A percentile compares a stretch with the other conserved stretches of the same genome.
These are phyloP conservation scores for Flaveria floridana DNA, from an alignment of 140 eudicot genomes.

Conservation along the genomic window DNA sequence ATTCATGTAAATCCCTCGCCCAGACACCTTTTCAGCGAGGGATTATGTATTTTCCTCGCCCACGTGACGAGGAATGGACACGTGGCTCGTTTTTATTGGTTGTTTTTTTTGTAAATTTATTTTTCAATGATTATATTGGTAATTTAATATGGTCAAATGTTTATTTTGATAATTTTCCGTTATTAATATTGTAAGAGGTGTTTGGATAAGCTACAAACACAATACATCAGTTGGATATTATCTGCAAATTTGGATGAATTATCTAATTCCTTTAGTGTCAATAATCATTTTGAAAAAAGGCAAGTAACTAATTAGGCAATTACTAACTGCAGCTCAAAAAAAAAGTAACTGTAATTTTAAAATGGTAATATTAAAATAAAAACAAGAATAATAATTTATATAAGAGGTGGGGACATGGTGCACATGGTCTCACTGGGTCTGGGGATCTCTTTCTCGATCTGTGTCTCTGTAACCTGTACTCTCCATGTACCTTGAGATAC, in stretches of 20 bases:
- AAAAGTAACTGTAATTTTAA: no score
- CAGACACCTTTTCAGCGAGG: no score
- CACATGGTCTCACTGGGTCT: constrained; percentile 32
- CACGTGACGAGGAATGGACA: no score
- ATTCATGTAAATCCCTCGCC: no score
- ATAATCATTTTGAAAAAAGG: background rate
- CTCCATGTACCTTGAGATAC: constrained; percentile 32
- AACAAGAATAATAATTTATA: background rate
- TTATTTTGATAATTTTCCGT: no score
- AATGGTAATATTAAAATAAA: no score
- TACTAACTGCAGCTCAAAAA: no score
- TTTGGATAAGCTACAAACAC: background rate
- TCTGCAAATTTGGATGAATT: background rate
- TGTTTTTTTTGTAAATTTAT: no score
- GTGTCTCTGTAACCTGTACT: constrained; percentile 33
- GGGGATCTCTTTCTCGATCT: constrained; percentile 35
- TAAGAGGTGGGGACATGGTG: constrained; percentile 22
- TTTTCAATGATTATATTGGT: no score
- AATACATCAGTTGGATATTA: background rate
- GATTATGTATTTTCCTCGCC: no score
- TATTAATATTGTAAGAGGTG: background rate
- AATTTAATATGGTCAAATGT: no score
- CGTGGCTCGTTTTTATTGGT: no score
- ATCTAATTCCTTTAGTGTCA: background rate
- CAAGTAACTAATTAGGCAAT: background rate